phyloP scores from a whole-genome alignment of 306 rosid species.

The Dryas drummondii region DNA sequence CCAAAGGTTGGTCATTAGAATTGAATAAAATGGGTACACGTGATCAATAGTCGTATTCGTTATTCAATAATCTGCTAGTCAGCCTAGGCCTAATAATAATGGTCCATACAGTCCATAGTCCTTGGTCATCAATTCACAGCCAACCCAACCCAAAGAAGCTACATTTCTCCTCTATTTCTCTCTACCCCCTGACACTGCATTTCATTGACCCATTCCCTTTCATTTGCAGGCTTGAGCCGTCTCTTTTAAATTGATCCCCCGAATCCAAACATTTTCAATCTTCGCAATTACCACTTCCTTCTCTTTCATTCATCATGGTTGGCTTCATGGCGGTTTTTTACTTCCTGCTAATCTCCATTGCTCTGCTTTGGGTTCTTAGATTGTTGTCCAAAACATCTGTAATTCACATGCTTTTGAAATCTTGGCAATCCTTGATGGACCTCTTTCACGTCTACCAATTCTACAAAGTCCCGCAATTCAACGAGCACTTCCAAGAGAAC shows the following conservation, averaged over 20 bases:
- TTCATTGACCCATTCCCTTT: constrained; percentile 27
- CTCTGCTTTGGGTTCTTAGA: constrained; percentile 30
- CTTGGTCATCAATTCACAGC: constrained; percentile 40
- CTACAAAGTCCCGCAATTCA: constrained; percentile 66
- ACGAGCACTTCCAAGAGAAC: constrained; percentile 57
- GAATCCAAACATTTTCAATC: not conserved
- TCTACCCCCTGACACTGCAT: not conserved
- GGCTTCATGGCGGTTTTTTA: constrained; percentile 8
- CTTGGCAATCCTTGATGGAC: constrained; percentile 54
- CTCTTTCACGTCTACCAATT: constrained; percentile 59
- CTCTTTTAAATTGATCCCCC: constrained; percentile 10
- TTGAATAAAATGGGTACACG: too few relatives aligned
- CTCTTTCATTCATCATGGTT: constrained; percentile 9
- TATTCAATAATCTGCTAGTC: too few relatives aligned
- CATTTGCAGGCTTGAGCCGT: constrained; percentile 42
- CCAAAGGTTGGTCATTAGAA: too few relatives aligned
- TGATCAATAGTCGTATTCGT: too few relatives aligned
- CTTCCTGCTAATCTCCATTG: constrained; percentile 30
- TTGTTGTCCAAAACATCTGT: constrained; percentile 64
- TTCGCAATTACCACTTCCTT: not conserved
- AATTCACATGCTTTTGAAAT: constrained; percentile 45
- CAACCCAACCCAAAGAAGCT: not conserved
- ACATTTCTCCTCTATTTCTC: not conserved
- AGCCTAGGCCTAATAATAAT: too few relatives aligned
- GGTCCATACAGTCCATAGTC: not conserved